Evolutionary conservation across 1,284 basidiomycete species (phyloP), one percentile per base, ranked within the genome.

Genomic region (Irpex rosettiformis): DNA sequence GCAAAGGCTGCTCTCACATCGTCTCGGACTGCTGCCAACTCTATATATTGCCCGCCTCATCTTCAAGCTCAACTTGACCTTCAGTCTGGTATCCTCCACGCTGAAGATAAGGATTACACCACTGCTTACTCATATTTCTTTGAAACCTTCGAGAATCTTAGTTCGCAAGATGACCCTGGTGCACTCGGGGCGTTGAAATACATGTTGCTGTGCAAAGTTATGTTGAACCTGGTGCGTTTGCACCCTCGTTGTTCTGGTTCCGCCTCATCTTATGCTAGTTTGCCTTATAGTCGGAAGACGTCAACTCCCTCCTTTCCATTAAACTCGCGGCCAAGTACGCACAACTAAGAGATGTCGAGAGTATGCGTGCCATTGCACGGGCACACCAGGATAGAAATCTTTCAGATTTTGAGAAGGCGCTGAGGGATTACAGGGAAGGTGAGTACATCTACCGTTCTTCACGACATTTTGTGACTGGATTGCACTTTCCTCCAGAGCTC

Each of bases 101-200:
- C 96, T 0, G 95, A 98, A 66, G 96, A 98, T 72, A 98, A 97
- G 70, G 96, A 99, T 73, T 98, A 98, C 73, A 96, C 87, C 60
- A 99, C 96, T 0, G 96, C 88, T 42, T 98, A 98, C 73, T 96
- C 94, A 0, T 99, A 99, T 79, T 98, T 98, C 76, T 96, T 94
- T 66, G 96, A 99, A 75, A 91, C 94, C 2, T 96, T 98, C 64
- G 96, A 99, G 72, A 88, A 83, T 64, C 69, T 90, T 63, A 82
- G 80, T 55, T 67, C 81, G 3, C 84, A 89, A 67, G 94, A 93
- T 1, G 89, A 93, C 62, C 86, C 91, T 2, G 71, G 73, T 16
- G 86, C 95, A 0, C 78, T 96, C n/a, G 83, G 84, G 3, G 94
- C 94, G 8, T 79, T 99, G 64, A 98, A 98, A 75, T 98, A 98